Conservation (phyloP, 2,329 filamentous ascomycete genomes). For the Aspergillus pseudonomiae region DNA sequence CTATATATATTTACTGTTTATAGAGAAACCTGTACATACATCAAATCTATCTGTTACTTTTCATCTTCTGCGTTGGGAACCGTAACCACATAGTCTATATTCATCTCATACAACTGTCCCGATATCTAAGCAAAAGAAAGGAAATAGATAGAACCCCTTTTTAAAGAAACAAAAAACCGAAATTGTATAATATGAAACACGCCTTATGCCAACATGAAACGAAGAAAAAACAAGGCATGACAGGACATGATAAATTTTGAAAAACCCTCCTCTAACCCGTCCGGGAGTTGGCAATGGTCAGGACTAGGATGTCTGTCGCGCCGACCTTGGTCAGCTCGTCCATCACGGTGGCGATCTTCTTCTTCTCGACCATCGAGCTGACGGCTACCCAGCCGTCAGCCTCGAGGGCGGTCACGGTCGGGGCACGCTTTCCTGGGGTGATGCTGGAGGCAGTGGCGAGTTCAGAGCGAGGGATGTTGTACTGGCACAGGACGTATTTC, state of each 20-base stretch:
- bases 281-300: slow-evolving; percentile 81
- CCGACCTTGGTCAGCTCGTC: slow-evolving; percentile 76
- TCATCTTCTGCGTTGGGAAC: background rate
- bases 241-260: slow-evolving; percentile 7
- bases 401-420: slow-evolving; percentile 87
- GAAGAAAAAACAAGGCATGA: slow-evolving; percentile 14
- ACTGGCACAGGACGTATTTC: slow-evolving; percentile 91
- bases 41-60: background rate
- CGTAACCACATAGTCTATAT: background rate
- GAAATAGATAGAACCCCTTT: background rate
- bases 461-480: slow-evolving; percentile 78
- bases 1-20: slow-evolving; percentile 1
- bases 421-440: slow-evolving; percentile 90
- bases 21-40: slow-evolving; percentile 6
- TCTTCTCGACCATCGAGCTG: slow-evolving; percentile 89
- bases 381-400: slow-evolving; percentile 93
- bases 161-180: background rate
- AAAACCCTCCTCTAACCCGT: slow-evolving; percentile 38
- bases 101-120: background rate
- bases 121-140: background rate
- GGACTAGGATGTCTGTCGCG: slow-evolving; percentile 81
- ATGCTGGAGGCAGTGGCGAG: slow-evolving; percentile 72
- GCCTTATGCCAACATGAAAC: slow-evolving; percentile 6
- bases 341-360: slow-evolving; percentile 82
- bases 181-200: slow-evolving; percentile 1